Evolutionary conservation across 352 stramenopile species (phyloP).

Genomic region (Phytophthora multivora): DNA sequence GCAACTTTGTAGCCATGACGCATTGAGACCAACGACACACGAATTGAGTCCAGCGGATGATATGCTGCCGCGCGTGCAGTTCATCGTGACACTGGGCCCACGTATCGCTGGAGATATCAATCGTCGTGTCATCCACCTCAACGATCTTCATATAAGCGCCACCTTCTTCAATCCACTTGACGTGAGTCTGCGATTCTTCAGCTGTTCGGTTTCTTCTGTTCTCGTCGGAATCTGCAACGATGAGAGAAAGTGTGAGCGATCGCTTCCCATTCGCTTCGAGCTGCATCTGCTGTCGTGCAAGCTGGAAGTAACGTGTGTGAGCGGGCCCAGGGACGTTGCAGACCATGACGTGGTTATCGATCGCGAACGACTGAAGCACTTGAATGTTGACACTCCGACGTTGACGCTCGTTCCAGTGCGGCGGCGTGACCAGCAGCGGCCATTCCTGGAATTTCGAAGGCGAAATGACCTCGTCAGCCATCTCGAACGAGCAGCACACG

Average conservation of each 20-base stretch:
- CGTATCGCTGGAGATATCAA: not conserved
- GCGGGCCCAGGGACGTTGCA: not conserved
- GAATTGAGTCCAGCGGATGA: not conserved
- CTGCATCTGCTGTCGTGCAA: not conserved
- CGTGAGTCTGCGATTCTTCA: too few relatives aligned
- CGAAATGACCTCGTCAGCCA: too few relatives aligned
- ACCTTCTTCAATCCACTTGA: conserved; percentile 1
- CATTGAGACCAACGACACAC: not conserved
- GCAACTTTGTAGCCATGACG: not conserved
- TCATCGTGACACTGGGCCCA: not conserved
- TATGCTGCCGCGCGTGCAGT: not conserved
- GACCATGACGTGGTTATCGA: not conserved
- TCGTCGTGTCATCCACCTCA: not conserved
- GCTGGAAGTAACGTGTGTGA: not conserved
- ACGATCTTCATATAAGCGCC: not conserved
- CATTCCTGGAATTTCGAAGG: too few relatives aligned
- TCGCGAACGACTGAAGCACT: not conserved
- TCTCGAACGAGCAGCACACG: too few relatives aligned
- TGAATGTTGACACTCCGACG: too few relatives aligned
- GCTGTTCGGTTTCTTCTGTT: not conserved
- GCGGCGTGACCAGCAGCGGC: too few relatives aligned
- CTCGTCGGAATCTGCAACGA: not conserved
- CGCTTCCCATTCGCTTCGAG: not conserved
- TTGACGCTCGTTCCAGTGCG: too few relatives aligned
- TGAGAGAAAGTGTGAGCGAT: not conserved